Conservation (phyloP, 495 filamentous ascomycete species). For the Choiromyces venosus region DNA sequence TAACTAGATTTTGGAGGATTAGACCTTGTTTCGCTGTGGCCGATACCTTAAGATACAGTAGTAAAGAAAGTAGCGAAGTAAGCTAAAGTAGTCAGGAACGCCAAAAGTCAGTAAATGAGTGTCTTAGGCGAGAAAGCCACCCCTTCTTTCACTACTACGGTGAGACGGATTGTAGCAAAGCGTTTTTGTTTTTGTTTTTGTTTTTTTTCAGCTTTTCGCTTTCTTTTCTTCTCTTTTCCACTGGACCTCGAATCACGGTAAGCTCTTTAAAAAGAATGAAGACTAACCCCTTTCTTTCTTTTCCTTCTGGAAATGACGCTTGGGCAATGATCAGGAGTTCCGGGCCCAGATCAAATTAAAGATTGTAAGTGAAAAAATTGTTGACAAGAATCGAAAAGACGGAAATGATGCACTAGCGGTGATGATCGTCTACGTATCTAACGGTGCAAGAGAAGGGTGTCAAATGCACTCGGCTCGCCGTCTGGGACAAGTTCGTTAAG, state of each 20-base stretch:
- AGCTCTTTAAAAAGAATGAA: slow-evolving; percentile 33
- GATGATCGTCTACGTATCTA: slow-evolving; percentile 26
- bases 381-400: slow-evolving; percentile 42
- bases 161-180: slow-evolving; percentile 6
- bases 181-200: slow-evolving; percentile 12
- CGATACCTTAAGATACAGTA: slow-evolving; percentile 13
- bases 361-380: slow-evolving; percentile 39
- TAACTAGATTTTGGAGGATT: slow-evolving; percentile 24
- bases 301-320: slow-evolving; percentile 23
- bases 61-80: slow-evolving; percentile 24
- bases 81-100: slow-evolving; percentile 22
- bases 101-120: slow-evolving; percentile 27
- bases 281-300: slow-evolving; percentile 41
- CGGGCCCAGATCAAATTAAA: slow-evolving; percentile 37
- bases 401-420: slow-evolving; percentile 24
- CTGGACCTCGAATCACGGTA: slow-evolving; percentile 11
- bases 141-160: slow-evolving; percentile 12
- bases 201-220: slow-evolving; percentile 17
- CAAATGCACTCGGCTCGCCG: slow-evolving; percentile 27
- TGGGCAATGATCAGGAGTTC: slow-evolving; percentile 33
- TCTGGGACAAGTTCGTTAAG: slow-evolving; percentile 28
- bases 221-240: slow-evolving; percentile 18
- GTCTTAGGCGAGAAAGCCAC: slow-evolving; percentile 12
- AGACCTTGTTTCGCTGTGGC: slow-evolving; percentile 22
- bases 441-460: slow-evolving; percentile 25